Conservation (phyloP, 495 filamentous ascomycete species). For the Aspergillus ostianus region DNA sequence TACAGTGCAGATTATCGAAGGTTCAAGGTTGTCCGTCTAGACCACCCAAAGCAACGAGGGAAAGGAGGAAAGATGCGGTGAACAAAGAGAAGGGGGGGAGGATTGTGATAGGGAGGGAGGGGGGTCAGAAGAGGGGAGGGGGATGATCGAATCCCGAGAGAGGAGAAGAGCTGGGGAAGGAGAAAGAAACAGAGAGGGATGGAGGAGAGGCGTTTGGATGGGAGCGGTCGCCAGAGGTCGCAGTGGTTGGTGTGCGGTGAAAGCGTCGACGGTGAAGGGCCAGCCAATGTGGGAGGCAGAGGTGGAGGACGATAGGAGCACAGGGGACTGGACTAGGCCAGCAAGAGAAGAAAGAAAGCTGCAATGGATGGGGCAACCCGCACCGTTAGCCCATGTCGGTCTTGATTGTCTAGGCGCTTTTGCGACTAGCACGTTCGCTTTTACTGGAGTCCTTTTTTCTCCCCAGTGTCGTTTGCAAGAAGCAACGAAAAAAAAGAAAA, state of each 20-base stretch:
- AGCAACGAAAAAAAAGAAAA: background rate
- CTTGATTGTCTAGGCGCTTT: slow-evolving; percentile 25
- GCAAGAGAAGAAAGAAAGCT: slow-evolving; percentile 13
- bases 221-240: slow-evolving; percentile 17
- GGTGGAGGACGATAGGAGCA: slow-evolving; percentile 18
- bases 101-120: background rate
- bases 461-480: background rate
- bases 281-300: slow-evolving; percentile 25
- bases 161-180: slow-evolving; percentile 16
- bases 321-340: slow-evolving; percentile 7
- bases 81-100: slow-evolving; percentile 11
- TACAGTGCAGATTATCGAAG: slow-evolving; percentile 8
- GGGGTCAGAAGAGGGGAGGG: slow-evolving; percentile 1
- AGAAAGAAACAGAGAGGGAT: background rate
- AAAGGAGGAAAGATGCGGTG: slow-evolving; percentile 11
- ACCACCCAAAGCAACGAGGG: background rate
- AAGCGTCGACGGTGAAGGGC: slow-evolving; percentile 17
- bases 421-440: slow-evolving; percentile 7
- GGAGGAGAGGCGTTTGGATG: slow-evolving; percentile 12
- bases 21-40: slow-evolving; percentile 8
- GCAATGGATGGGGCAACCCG: slow-evolving; percentile 32
- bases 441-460: slow-evolving; percentile 1
- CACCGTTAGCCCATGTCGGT: slow-evolving; percentile 19
- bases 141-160: slow-evolving; percentile 13
- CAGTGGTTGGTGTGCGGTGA: slow-evolving; percentile 19